Evolutionary conservation across 495 filamentous ascomycete species (phyloP).

Genomic region (Penicillium pulvis): DNA sequence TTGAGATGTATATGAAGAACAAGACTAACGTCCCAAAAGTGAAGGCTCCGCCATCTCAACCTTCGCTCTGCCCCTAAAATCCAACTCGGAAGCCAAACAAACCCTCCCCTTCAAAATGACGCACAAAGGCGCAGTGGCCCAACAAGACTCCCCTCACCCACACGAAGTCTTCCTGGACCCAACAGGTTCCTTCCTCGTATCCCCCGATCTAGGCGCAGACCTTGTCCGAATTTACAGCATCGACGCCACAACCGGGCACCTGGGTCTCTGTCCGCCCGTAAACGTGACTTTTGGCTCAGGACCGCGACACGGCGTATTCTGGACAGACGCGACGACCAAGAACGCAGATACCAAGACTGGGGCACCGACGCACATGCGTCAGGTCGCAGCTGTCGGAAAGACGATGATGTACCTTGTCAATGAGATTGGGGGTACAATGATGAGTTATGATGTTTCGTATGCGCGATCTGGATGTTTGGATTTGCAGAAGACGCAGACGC

Average conservation of each 20-base stretch:
- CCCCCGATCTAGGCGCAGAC: slow-evolving; percentile 74
- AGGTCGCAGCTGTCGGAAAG: slow-evolving; percentile 27
- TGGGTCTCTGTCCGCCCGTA: slow-evolving; percentile 29
- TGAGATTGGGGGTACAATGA: slow-evolving; percentile 62
- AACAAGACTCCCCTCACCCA: slow-evolving; percentile 69
- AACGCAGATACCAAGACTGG: neutral
- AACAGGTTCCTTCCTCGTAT: slow-evolving; percentile 61
- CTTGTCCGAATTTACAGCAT: slow-evolving; percentile 65
- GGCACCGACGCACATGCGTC: slow-evolving; percentile 17
- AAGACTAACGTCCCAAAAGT: slow-evolving; percentile 25
- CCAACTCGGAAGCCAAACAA: slow-evolving; percentile 36
- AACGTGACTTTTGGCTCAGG: slow-evolving; percentile 55
- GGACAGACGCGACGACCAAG: slow-evolving; percentile 25
- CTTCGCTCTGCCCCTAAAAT: slow-evolving; percentile 34
- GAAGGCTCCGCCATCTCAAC: slow-evolving; percentile 39
- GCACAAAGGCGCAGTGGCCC: slow-evolving; percentile 50
- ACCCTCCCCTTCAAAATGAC: slow-evolving; percentile 54
- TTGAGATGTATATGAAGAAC: neutral
- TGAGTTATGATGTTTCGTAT: slow-evolving; percentile 61
- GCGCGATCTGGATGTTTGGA: slow-evolving; percentile 36
- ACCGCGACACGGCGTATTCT: slow-evolving; percentile 69
- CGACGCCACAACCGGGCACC: slow-evolving; percentile 38
- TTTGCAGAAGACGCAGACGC: slow-evolving; percentile 41
- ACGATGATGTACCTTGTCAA: slow-evolving; percentile 61
- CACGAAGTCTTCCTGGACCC: slow-evolving; percentile 73